These are phyloP conservation scores for Cystoderma amianthinum DNA, from an alignment of 768 basidiomycete species.

Conservation along the genomic window DNA sequence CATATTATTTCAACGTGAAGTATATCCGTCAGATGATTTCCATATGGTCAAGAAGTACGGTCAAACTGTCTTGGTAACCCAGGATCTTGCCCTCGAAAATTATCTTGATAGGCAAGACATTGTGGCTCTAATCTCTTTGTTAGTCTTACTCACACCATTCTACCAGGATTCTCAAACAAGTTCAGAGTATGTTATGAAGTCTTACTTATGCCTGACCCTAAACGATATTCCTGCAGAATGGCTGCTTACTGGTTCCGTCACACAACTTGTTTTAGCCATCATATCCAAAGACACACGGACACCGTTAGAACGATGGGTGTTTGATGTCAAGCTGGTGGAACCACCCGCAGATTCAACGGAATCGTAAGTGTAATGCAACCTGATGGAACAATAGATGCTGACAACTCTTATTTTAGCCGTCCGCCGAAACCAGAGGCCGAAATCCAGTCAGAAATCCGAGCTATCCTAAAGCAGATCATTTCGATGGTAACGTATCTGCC, in stretches of 20 bases:
- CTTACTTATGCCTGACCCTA: not conserved
- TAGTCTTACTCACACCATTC: slow-evolving; percentile 5
- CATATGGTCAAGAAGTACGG: slow-evolving; percentile 99
- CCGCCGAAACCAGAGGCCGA: slow-evolving; percentile 74
- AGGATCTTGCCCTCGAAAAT: slow-evolving; percentile 87
- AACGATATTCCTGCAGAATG: slow-evolving; percentile 76
- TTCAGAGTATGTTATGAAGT: slow-evolving; percentile 64
- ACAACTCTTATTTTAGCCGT: slow-evolving; percentile 24
- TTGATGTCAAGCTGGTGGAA: slow-evolving; percentile 85
- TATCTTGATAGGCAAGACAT: slow-evolving; percentile 84
- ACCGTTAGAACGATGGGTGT: slow-evolving; percentile 96
- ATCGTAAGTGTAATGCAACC: slow-evolving; percentile 31
- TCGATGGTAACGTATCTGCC: slow-evolving; percentile 96
- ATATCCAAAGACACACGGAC: slow-evolving; percentile 90
- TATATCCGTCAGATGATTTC: slow-evolving; percentile 98
- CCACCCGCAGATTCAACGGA: slow-evolving; percentile 42
- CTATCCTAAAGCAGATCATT: slow-evolving; percentile 97
- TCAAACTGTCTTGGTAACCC: slow-evolving; percentile 89
- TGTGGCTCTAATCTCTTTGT: slow-evolving; percentile 1
- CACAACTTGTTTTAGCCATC: slow-evolving; percentile 91
- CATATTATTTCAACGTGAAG: slow-evolving; percentile 92
- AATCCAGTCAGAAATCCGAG: slow-evolving; percentile 95
- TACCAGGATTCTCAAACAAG: slow-evolving; percentile 79
- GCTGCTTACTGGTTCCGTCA: slow-evolving; percentile 88
- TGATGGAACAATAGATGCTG: slow-evolving; percentile 3